Evolutionary conservation across 2,329 filamentous ascomycete genomes (phyloP).

Genomic region (Fusarium sp.): DNA sequence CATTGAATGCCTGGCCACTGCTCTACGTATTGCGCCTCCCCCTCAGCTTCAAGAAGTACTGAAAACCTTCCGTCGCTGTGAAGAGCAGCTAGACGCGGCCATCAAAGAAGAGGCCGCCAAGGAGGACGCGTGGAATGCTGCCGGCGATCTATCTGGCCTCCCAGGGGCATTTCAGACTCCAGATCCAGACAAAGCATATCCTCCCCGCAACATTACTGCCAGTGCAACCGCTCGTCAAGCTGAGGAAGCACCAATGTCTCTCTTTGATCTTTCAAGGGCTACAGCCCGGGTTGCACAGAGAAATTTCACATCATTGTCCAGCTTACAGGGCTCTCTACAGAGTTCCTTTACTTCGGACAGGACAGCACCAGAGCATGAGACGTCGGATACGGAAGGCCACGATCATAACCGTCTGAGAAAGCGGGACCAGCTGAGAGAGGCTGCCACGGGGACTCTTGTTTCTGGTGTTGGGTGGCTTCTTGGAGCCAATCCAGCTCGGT

Average conservation of each 20-base stretch:
- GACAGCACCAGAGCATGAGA: conserved; percentile 25
- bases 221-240: conserved; percentile 49
- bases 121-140: conserved; percentile 77
- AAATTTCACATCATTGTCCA: conserved; percentile 67
- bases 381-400: conserved; percentile 38
- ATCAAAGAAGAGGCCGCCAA: conserved; percentile 73
- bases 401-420: conserved; percentile 65
- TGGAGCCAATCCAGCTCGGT: conserved; percentile 58
- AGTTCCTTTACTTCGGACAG: conserved; percentile 26
- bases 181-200: conserved; percentile 35
- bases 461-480: conserved; percentile 76
- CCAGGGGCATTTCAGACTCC: conserved; percentile 63
- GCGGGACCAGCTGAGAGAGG: conserved; percentile 76
- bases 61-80: conserved; percentile 78
- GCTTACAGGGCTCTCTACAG: conserved; percentile 52
- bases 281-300: conserved; percentile 68
- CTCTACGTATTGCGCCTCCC: conserved; percentile 77
- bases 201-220: conserved; percentile 48
- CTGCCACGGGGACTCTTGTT: conserved; percentile 73
- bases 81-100: conserved; percentile 78
- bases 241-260: conserved; percentile 71
- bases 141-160: conserved; percentile 67
- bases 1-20: conserved; percentile 81
- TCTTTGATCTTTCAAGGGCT: conserved; percentile 72
- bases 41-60: conserved; percentile 79